Evolutionary conservation across 176 grass and related monocot species (phyloP), one percentile per base, ranked within the genome.

Genomic region (Avena eriantha): DNA sequence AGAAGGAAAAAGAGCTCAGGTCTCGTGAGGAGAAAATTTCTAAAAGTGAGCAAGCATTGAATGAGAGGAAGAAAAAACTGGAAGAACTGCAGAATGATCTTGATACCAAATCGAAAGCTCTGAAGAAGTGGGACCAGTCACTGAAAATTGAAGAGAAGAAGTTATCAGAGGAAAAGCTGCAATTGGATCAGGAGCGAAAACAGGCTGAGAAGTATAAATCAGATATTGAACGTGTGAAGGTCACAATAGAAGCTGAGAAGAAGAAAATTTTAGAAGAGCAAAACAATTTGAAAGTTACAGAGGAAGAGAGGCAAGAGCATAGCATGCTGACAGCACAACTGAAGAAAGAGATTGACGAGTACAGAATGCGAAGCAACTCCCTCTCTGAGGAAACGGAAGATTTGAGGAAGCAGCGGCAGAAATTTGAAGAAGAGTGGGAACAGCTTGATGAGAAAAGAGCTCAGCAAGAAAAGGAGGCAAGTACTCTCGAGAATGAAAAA

Each of bases 351-450:
- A 96, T 94, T 81, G 92, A 93, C 54, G 97, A 98, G 65, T 98
- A 90, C 79, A 93, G 90, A 80, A 92, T 92, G 88, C 92, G 82
- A 78, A 91, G 81, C 60, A 91, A 92, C 54, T 96, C 94, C 0
- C 84, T 98, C 11, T 79, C 80, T 3, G 91, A 91, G 56, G 92
- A 98, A 73, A 91, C 48, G 5, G 97, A 98, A 46, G 94, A 98
- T 94, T 83, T 98, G 85, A 87, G 85, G 78, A 88, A 92, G 69
- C 82, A 94, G 78, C 87, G 94, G 8, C 81, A 91, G 88, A 96
- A 92, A 69, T 94, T 98, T 91, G 97, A 98, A 88, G 90, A 92
- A 77, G 97, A 98, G 41, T 98, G 97, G 97, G 94, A 98, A 6
- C 85, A 91, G 45, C 88, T 98, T 82, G 97, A 98, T 80, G 92